These are phyloP conservation scores for Zalaria obscura DNA, from an alignment of 2,329 filamentous ascomycete species.

Conservation along the genomic window DNA sequence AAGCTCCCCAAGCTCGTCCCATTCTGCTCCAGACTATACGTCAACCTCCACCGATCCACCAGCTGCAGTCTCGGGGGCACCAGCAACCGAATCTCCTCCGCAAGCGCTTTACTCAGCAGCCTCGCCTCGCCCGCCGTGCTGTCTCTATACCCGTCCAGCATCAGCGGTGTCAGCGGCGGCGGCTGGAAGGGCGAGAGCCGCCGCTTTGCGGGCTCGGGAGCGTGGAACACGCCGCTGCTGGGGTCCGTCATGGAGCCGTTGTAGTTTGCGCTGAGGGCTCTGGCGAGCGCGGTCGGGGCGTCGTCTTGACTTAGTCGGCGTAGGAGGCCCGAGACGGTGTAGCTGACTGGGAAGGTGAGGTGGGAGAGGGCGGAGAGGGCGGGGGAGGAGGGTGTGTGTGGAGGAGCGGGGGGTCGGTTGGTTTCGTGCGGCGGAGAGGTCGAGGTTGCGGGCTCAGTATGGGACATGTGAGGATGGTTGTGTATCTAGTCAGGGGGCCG, in stretches of 20 bases:
- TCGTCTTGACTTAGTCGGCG: conserved; percentile 33
- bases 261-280: conserved; percentile 22
- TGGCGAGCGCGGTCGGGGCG: conserved; percentile 20
- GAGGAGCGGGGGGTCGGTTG: background rate
- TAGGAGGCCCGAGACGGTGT: conserved; percentile 32
- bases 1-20: conserved; percentile 77
- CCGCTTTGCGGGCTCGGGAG: conserved; percentile 32
- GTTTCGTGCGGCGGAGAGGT: too few species aligned
- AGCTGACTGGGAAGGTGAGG: conserved; percentile 34
- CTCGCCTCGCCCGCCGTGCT: conserved; percentile 46
- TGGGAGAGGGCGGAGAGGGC: conserved; percentile 19
- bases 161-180: conserved; percentile 72
- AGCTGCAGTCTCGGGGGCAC: conserved; percentile 78
- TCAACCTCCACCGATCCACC: conserved; percentile 70
- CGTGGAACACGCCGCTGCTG: conserved; percentile 41
- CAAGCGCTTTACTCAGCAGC: conserved; percentile 58
- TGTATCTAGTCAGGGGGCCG: too few species aligned
- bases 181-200: conserved; percentile 70
- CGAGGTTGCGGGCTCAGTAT: too few species aligned
- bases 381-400: background rate
- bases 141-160: conserved; percentile 50
- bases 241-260: conserved; percentile 21
- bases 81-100: conserved; percentile 85
- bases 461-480: too few species aligned
- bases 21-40: conserved; percentile 84